Evolutionary conservation across 257 asterid species (phyloP).

Genomic region (Mentha longifolia): DNA sequence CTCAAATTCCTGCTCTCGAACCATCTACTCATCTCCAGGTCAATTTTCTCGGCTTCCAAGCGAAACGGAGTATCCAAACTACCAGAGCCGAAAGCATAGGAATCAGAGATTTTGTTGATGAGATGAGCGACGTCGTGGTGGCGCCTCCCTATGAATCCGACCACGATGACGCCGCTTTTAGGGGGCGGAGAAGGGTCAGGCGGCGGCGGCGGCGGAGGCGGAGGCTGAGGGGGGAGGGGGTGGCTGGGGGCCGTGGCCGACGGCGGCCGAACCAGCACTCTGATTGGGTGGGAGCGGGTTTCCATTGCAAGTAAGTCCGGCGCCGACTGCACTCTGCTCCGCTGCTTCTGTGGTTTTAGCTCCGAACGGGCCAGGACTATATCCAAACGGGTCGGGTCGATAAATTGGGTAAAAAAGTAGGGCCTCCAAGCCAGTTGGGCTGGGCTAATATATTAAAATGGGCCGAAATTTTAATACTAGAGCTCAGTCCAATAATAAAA

Average conservation of each 20-base stretch:
- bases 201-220: conserved; percentile 35
- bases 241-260: conserved; percentile 51
- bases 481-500: no score
- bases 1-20: conserved; percentile 69
- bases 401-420: no score
- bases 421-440: no score
- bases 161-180: conserved; percentile 72
- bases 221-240: conserved; percentile 41
- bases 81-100: conserved; percentile 80
- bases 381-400: conserved; percentile 1
- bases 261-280: conserved; percentile 79
- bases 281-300: conserved; percentile 53
- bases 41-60: conserved; percentile 43
- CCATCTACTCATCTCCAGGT: conserved; percentile 62
- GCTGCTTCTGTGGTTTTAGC: conserved; percentile 4
- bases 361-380: conserved; percentile 16
- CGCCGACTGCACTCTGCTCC: not conserved
- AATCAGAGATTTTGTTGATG: conserved; percentile 77
- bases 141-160: conserved; percentile 86
- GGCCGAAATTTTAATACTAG: no score
- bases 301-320: conserved; percentile 47
- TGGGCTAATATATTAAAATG: no score
- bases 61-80: conserved; percentile 56
- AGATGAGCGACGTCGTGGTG: conserved; percentile 68
- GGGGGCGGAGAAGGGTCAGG: conserved; percentile 39